Evolutionary conservation across 1,284 basidiomycete genomes (phyloP).

Genomic region (Fomitopsis schrenkii): DNA sequence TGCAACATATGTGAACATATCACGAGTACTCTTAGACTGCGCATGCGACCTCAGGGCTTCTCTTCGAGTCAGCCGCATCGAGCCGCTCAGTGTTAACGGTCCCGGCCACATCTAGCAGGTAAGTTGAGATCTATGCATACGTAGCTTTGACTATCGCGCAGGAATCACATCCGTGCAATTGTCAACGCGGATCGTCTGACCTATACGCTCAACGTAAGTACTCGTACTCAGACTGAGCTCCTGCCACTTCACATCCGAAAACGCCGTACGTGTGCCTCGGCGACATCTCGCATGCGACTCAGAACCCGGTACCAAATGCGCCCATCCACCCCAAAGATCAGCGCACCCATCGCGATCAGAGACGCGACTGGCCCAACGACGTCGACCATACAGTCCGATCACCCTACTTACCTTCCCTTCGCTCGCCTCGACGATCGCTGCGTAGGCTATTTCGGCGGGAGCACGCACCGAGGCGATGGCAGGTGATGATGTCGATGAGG

Average conservation of each 20-base stretch:
- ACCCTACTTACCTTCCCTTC: background rate
- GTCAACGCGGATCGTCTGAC: too few relatives aligned
- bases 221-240: conserved; percentile 15
- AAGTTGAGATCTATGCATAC: too few relatives aligned
- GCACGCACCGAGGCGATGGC: background rate
- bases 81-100: too few relatives aligned
- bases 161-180: too few relatives aligned
- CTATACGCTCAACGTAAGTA: too few relatives aligned
- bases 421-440: background rate
- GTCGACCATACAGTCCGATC: background rate
- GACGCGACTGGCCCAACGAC: background rate
- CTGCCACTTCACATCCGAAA: conserved; percentile 42
- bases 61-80: too few relatives aligned
- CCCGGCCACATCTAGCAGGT: too few relatives aligned
- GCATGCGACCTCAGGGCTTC: too few relatives aligned
- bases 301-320: conserved; percentile 21
- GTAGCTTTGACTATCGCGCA: too few relatives aligned
- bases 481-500: too few relatives aligned
- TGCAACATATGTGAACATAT: too few relatives aligned
- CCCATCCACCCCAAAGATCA: background rate
- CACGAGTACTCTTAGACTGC: too few relatives aligned
- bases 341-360: background rate
- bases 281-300: conserved; percentile 56
- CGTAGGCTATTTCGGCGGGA: background rate
- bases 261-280: conserved; percentile 46